Base-by-base conservation (phyloP, 768 basidiomycete genomes). In the Agaricus bisporus region DNA sequence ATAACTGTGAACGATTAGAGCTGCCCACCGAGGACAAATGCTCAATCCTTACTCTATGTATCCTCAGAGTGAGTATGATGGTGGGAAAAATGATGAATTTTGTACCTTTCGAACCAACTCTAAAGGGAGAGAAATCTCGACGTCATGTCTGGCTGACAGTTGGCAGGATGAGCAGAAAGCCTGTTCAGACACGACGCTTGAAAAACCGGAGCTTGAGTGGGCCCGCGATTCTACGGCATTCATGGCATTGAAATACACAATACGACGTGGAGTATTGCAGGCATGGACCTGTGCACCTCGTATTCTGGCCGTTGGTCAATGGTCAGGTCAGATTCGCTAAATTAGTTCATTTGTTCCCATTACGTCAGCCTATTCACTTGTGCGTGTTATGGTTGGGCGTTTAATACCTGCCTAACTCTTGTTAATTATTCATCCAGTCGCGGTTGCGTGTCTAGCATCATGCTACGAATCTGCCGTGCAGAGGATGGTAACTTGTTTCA, bases 391-490 rank as follows among this genome's bases (percentile, higher is more conserved):
- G 38, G 48, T 48, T n/a, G 41, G 26, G 26, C 9, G 29, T 20
- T 41, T 43, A 41, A 25, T 41, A 38, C 18, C 37, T 37, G 25
- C 18, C 53, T 25, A 29, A 48, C 46, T 36, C 9, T 41, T 26
- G 32, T 39, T 54, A 48, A 48, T 54, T 41, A 54, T 54, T 46
- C 48, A 48, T 41, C 15, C 29, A 42, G 29, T 7, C 22, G 8
- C 20, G 35, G 12, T 48, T 14, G 7, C 1, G 11, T 25, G n/a
- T 15, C 32, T 18, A 42, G 37, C 6, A 25, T 29, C 59, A 84
- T 84, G 82, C 75, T 83, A 57, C 79, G 77, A 60, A 79, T 84
- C 73, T 84, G 80, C 65, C 75, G 79, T 58, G 82, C 82, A 38
- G 83, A 85, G 64, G 76, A 82, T 63, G 83, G 83, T 26, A 79